Percentiles rank a stretch among this genome's conserved stretches.
Conservation (phyloP, 805 yeast species). For the Yueomyces sp. region DNA sequence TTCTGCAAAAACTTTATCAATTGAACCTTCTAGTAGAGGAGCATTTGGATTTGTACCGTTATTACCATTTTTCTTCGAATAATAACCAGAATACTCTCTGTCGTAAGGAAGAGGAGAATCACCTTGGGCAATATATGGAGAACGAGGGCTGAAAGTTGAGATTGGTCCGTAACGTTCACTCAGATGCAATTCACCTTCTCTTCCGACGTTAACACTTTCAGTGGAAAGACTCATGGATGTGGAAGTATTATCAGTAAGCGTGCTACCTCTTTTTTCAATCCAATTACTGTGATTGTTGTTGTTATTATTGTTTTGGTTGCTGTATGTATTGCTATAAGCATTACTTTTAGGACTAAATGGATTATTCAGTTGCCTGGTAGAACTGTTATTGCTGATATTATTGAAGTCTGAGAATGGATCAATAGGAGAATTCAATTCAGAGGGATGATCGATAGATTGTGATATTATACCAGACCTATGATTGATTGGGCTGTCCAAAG, state of each 20-base stretch:
- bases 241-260: neutral
- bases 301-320: too few relatives aligned
- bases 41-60: constrained; percentile 1
- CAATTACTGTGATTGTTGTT: too few relatives aligned
- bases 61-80: constrained; percentile 10
- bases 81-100: constrained; percentile 21
- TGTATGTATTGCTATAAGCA: neutral
- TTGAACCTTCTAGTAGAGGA: neutral
- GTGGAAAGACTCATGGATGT: neutral
- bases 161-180: neutral
- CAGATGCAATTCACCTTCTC: neutral
- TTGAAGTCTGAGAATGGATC: too few relatives aligned
- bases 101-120: neutral
- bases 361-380: neutral
- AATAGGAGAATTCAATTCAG: too few relatives aligned
- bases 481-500: too few relatives aligned
- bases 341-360: neutral
- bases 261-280: neutral
- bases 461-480: too few relatives aligned
- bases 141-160: neutral
- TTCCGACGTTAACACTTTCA: neutral
- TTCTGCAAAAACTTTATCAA: neutral
- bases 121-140: neutral
- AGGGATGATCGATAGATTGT: too few relatives aligned
- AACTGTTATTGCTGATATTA: neutral